These are phyloP conservation scores for Solanum arcanum DNA, from an alignment of 257 asterid species.

Conservation along the genomic window DNA sequence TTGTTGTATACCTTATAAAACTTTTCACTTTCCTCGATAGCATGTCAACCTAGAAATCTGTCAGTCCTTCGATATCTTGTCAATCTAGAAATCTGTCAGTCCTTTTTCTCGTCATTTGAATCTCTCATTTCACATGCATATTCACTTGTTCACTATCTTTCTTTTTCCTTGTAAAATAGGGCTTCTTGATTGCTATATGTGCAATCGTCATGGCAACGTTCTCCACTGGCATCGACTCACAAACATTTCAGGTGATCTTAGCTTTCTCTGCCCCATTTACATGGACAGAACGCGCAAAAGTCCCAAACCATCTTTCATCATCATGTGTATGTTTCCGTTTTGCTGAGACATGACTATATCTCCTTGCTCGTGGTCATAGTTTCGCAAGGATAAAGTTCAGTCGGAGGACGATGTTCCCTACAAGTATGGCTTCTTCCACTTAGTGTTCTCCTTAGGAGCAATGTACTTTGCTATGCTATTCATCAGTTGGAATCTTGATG, in stretches of 20 bases:
- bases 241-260: slow-evolving; percentile 66
- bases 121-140: not conserved
- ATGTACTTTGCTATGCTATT: slow-evolving; percentile 93
- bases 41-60: no score
- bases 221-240: slow-evolving; percentile 90
- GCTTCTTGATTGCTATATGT: slow-evolving; percentile 63
- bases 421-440: slow-evolving; percentile 77
- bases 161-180: slow-evolving; percentile 22
- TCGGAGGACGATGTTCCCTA: slow-evolving; percentile 68
- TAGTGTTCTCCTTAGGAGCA: slow-evolving; percentile 78
- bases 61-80: not conserved
- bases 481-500: slow-evolving; percentile 85
- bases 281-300: not conserved
- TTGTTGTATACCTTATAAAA: not conserved
- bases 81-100: not conserved
- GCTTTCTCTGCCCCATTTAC: not conserved
- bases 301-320: not conserved
- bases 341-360: not conserved
- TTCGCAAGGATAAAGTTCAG: slow-evolving; percentile 35
- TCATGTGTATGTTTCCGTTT: not conserved
- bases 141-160: not conserved
- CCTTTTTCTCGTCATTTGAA: not conserved
- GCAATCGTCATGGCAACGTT: slow-evolving; percentile 87
- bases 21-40: not conserved
- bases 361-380: slow-evolving; percentile 23